These are phyloP conservation scores for Coprinopsis sp. DNA, from an alignment of 768 basidiomycete species.

Conservation along the genomic window DNA sequence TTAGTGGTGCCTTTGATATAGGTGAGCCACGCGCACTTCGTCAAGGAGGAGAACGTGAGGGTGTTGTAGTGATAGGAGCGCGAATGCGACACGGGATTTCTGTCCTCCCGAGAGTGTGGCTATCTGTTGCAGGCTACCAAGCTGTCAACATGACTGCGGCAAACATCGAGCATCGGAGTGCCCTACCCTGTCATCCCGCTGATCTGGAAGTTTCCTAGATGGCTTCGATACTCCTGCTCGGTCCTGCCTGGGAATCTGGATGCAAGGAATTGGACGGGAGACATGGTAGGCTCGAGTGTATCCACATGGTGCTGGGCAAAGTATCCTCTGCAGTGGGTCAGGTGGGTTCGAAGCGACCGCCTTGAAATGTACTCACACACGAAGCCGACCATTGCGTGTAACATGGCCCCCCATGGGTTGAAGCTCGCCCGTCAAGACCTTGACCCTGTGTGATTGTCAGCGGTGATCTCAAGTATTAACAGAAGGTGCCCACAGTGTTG, in stretches of 20 bases:
- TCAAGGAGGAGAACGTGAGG: conserved; percentile 94
- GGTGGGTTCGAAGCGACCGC: neutral
- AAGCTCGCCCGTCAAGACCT: conserved; percentile 83
- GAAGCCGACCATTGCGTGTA: conserved; percentile 85
- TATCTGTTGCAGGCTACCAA: conserved; percentile 71
- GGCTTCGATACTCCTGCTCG: conserved; percentile 94
- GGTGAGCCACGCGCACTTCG: conserved; percentile 55
- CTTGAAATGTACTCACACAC: conserved; percentile 55
- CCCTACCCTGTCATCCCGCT: conserved; percentile 88
- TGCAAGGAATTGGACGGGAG: conserved; percentile 92
- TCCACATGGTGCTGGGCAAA: conserved; percentile 98
- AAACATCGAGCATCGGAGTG: neutral
- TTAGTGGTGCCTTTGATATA: conserved; percentile 1
- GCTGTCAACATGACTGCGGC: neutral
- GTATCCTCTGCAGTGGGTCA: conserved; percentile 55
- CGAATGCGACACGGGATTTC: conserved; percentile 93
- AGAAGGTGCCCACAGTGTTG: conserved; percentile 62
- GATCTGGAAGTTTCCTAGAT: conserved; percentile 96
- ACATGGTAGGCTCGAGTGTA: conserved; percentile 74
- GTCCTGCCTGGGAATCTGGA: conserved; percentile 89
- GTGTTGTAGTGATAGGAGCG: conserved; percentile 75
- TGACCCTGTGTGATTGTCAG: conserved; percentile 56
- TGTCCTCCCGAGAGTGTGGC: conserved; percentile 94
- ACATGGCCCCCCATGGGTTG: conserved; percentile 73
- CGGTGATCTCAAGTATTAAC: neutral